A percentile compares a stretch with the other conserved stretches of the same genome.
phyloP scores from a whole-genome alignment of 805 yeast genomes.

The Barnettozyma pratensis region DNA sequence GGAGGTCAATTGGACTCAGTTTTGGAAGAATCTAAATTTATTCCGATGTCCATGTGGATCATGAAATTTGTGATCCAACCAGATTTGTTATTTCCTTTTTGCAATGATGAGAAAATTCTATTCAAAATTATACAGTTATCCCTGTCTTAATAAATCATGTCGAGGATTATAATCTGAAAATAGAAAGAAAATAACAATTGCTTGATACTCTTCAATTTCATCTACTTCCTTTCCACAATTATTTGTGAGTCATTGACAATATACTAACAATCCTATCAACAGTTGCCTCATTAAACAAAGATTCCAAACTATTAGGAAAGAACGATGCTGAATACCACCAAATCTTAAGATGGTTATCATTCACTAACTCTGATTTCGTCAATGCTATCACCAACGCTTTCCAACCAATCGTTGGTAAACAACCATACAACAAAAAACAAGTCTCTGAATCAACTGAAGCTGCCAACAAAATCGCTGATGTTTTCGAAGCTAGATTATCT shows the following conservation, averaged over 20 bases:
- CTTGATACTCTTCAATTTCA: no score
- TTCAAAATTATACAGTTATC: conserved; percentile 61
- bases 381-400: conserved; percentile 43
- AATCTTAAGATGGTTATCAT: conserved; percentile 72
- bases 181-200: background rate
- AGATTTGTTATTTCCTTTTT: conserved; percentile 1
- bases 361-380: conserved; percentile 65
- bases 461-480: conserved; percentile 34
- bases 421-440: conserved; percentile 72
- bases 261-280: conserved; percentile 17
- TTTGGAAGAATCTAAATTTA: no score
- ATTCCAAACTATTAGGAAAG: conserved; percentile 54
- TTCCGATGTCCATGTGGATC: no score
- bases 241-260: no score
- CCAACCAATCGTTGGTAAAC: conserved; percentile 55
- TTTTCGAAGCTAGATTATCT: conserved; percentile 53
- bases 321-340: conserved; percentile 52
- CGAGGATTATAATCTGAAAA: conserved; percentile 59
- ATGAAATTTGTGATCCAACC: no score
- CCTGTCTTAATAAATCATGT: conserved; percentile 79
- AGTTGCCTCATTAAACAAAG: conserved; percentile 30
- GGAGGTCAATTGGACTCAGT: background rate
- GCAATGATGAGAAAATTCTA: conserved; percentile 53
- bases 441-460: conserved; percentile 42
- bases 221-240: background rate